A percentile compares a stretch with the other conserved stretches of the same genome.
Conservation (phyloP, 1,139 yeast genomes). For the Taiozyma sp. region DNA sequence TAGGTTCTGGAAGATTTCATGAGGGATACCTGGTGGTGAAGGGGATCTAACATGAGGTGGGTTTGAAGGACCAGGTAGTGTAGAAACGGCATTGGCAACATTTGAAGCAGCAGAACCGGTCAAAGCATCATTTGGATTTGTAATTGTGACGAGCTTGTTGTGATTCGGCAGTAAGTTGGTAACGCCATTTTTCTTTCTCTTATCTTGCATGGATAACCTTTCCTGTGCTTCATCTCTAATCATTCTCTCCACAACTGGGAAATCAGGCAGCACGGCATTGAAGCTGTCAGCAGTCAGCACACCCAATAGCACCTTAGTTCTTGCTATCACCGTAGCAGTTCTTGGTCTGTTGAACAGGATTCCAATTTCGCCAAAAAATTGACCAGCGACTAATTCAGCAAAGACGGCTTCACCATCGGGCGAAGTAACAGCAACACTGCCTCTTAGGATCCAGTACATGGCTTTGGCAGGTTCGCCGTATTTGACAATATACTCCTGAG, state of each 20-base stretch:
- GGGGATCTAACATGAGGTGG: slow-evolving; percentile 18
- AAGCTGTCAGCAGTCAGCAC: slow-evolving; percentile 62
- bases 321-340: slow-evolving; percentile 75
- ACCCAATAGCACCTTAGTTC: slow-evolving; percentile 59
- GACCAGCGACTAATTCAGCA: slow-evolving; percentile 64
- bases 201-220: slow-evolving; percentile 62
- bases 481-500: slow-evolving; percentile 63
- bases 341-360: slow-evolving; percentile 68
- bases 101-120: slow-evolving; percentile 13
- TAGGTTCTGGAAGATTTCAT: neutral
- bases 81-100: slow-evolving; percentile 15
- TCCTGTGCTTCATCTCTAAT: slow-evolving; percentile 78
- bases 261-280: slow-evolving; percentile 50
- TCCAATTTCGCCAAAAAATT: slow-evolving; percentile 77
- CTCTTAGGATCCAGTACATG: slow-evolving; percentile 76
- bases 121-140: neutral
- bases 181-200: slow-evolving; percentile 38
- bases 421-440: slow-evolving; percentile 66
- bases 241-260: slow-evolving; percentile 59
- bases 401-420: slow-evolving; percentile 71
- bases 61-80: slow-evolving; percentile 21
- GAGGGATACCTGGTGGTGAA: slow-evolving; percentile 8
- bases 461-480: slow-evolving; percentile 72
- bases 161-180: slow-evolving; percentile 16
- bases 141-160: neutral